These are phyloP conservation scores for Colletotrichum sojae DNA, from an alignment of 2,329 filamentous ascomycete species.

Conservation along the genomic window DNA sequence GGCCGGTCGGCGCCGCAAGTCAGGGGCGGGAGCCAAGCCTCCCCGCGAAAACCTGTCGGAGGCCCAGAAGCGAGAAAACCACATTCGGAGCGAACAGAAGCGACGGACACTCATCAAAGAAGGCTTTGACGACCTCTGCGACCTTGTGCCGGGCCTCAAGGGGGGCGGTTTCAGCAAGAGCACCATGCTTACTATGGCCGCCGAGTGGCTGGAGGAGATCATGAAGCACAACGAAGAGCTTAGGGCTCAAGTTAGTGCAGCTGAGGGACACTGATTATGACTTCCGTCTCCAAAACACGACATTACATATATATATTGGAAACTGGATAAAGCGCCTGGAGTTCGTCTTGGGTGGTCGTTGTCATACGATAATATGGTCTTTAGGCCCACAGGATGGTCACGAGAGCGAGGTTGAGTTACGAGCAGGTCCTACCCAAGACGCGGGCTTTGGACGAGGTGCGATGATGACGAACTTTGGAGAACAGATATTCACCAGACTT, in stretches of 20 bases:
- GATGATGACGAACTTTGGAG: constrained; percentile 24
- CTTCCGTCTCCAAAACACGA: neutral
- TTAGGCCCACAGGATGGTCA: constrained; percentile 24
- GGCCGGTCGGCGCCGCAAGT: constrained; percentile 65
- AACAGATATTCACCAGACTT: constrained; percentile 32
- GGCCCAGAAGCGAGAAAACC: constrained; percentile 87
- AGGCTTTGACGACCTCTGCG: constrained; percentile 84
- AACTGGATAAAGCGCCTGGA: neutral
- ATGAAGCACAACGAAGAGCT: constrained; percentile 77
- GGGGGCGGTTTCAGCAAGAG: constrained; percentile 88
- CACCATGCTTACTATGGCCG: constrained; percentile 80
- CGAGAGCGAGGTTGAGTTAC: constrained; percentile 23
- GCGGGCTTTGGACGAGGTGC: constrained; percentile 17
- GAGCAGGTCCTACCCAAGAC: constrained; percentile 9
- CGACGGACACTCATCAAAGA: constrained; percentile 85
- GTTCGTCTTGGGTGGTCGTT: neutral
- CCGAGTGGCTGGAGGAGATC: constrained; percentile 83
- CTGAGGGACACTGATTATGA: constrained; percentile 43
- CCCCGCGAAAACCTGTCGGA: constrained; percentile 82
- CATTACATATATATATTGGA: neutral
- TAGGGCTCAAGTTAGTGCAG: constrained; percentile 64
- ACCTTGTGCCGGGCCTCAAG: constrained; percentile 81
- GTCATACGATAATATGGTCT: no score
- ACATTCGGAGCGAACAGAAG: constrained; percentile 91
- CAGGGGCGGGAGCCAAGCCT: constrained; percentile 59